Conservation (phyloP, 2,329 filamentous ascomycete species). For the Septoria linicola region DNA sequence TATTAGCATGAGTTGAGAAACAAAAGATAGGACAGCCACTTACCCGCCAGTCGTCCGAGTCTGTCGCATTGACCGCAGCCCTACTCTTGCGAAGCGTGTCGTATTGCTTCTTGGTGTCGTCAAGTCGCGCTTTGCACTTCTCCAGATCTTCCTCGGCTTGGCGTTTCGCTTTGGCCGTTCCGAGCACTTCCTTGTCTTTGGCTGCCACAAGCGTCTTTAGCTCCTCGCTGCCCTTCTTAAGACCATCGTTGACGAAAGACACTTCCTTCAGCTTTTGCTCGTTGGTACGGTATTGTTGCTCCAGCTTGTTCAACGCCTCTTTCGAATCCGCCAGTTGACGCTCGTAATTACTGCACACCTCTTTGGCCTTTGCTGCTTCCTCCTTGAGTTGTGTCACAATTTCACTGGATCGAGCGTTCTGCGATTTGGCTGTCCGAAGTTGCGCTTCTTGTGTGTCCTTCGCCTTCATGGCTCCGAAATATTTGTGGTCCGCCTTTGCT, state of each 20-base stretch:
- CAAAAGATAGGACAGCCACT: constrained; percentile 58
- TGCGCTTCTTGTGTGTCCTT: constrained; percentile 83
- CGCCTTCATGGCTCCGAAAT: constrained; percentile 91
- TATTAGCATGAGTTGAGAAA: neutral
- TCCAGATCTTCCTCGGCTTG: constrained; percentile 71
- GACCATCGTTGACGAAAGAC: constrained; percentile 65
- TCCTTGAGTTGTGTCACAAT: constrained; percentile 94
- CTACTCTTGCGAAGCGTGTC: constrained; percentile 87
- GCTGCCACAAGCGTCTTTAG: constrained; percentile 70
- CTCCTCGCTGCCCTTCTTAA: constrained; percentile 74
- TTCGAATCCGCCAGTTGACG: constrained; percentile 84
- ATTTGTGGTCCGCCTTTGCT: constrained; percentile 95
- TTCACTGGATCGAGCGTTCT: constrained; percentile 87
- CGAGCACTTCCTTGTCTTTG: constrained; percentile 69
- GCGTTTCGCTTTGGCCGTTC: constrained; percentile 62
- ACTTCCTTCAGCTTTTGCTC: constrained; percentile 72
- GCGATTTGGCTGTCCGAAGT: constrained; percentile 72
- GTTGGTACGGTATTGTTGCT: constrained; percentile 70
- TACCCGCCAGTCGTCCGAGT: constrained; percentile 74
- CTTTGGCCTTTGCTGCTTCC: constrained; percentile 72
- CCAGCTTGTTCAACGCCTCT: constrained; percentile 70
- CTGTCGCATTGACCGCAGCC: constrained; percentile 60
- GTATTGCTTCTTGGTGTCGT: constrained; percentile 76
- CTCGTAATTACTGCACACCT: constrained; percentile 78
- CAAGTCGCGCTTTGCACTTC: constrained; percentile 72